Conservation (phyloP, 331 rosid genomes). For the Telfairia occidentalis region DNA sequence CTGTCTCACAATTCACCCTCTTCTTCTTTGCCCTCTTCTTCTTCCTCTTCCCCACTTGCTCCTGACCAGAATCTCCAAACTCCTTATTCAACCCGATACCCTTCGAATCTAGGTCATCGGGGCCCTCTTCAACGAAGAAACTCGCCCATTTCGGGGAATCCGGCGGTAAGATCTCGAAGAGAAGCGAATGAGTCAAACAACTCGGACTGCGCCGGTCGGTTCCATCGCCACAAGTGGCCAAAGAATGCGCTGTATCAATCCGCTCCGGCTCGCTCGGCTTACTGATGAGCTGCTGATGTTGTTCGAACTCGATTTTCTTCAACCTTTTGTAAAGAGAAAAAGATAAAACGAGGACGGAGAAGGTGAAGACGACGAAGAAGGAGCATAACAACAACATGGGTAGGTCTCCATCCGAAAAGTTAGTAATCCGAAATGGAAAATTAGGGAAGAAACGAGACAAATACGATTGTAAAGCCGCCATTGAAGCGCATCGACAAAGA, state of each 20-base stretch:
- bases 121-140: slow-evolving; percentile 19
- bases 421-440: slow-evolving; percentile 15
- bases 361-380: slow-evolving; percentile 19
- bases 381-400: slow-evolving; percentile 29
- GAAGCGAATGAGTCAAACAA: slow-evolving; percentile 23
- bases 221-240: not conserved
- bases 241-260: slow-evolving; percentile 8
- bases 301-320: slow-evolving; percentile 13
- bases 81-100: slow-evolving; percentile 16
- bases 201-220: slow-evolving; percentile 21
- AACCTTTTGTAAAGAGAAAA: slow-evolving; percentile 23
- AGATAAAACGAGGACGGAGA: slow-evolving; percentile 16
- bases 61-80: slow-evolving; percentile 18
- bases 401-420: slow-evolving; percentile 16
- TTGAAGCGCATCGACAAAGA: slow-evolving; percentile 35
- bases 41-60: slow-evolving; percentile 26
- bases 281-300: slow-evolving; percentile 9
- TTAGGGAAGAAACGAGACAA: slow-evolving; percentile 14
- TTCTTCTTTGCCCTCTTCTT: slow-evolving; percentile 62
- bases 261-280: slow-evolving; percentile 19
- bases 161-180: slow-evolving; percentile 33
- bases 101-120: slow-evolving; percentile 15
- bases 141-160: slow-evolving; percentile 44
- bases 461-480: slow-evolving; percentile 33
- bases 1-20: slow-evolving; percentile 19